Base-by-base conservation (phyloP, 2,329 filamentous ascomycete genomes). In the Akanthomyces uredinophilus region DNA sequence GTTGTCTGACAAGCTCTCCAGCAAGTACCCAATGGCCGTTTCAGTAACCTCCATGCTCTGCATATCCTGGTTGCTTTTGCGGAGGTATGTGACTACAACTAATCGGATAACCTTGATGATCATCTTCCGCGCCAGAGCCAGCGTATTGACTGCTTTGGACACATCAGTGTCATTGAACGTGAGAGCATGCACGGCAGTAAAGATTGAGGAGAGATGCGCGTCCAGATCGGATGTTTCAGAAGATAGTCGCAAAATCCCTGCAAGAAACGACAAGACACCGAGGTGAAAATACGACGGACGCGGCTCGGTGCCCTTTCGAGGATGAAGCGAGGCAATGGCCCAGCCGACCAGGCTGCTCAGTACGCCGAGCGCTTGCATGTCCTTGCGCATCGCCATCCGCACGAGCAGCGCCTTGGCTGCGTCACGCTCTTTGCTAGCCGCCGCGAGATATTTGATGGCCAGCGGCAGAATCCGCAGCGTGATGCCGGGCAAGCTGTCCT, bases 331-430 rank as follows among this genome's bases (percentile, higher is more conserved):
- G 10, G 76, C 77, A 43, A 95, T 75, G 1, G 89, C 85, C 90
- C 91, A 96, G 37, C 82, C 72, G 2, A 92, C 82, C 11, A 96
- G 78, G 2, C 82, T 80, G 51, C 85, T 76, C 39, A 95, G 79
- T 3, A 98, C 78, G 0, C 88, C 87, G 11, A 93, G 76, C 56
- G 84, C 79, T 74, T 94, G 90, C 91, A 98, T 96, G 72, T 99
- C 95, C 52, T 85, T 86, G 18, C 95, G 85, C 72, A 93, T 86
- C n/a, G 88, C 85, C 51, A 97, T 80, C 51, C 92, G 85, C 20
- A 96, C 90, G 8, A 99, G 80, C 27, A 98, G 80, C 2, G 85
- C 81, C 63, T 89, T 92, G n/a, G 95, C 93, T 11, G 92, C 92
- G 74, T 95, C 91, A 62, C 91, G 86, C 71, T 97, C 94, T 69